Percentiles rank a stretch among this genome's conserved stretches.
Conservation (phyloP, 305 asterid genomes). For the Striga hermonthica region DNA sequence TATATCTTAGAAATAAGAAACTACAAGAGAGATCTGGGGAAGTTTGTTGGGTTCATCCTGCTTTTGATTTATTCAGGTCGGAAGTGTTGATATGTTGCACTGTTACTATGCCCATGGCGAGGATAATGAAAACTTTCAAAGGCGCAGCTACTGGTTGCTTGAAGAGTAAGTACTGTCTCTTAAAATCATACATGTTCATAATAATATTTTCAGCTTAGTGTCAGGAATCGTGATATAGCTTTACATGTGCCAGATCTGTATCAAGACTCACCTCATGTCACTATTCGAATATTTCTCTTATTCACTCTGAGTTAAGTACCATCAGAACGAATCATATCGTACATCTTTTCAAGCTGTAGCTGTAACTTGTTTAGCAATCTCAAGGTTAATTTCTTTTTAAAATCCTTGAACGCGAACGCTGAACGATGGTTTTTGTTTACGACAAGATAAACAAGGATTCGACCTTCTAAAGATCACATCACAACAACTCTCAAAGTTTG, state of each 20-base stretch:
- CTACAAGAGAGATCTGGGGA: not conserved
- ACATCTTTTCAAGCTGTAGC: not conserved
- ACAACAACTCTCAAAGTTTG: too few species aligned
- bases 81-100: slow-evolving; percentile 90
- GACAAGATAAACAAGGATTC: too few species aligned
- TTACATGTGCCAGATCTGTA: not conserved
- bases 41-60: slow-evolving; percentile 25
- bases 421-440: too few species aligned
- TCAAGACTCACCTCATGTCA: slow-evolving; percentile 4
- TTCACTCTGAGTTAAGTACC: not conserved
- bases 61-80: slow-evolving; percentile 59
- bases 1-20: too few species aligned
- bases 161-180: slow-evolving; percentile 64
- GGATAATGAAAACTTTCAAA: slow-evolving; percentile 83
- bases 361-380: too few species aligned
- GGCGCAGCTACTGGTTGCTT: slow-evolving; percentile 99
- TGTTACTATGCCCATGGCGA: slow-evolving; percentile 99
- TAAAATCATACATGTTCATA: not conserved
- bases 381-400: too few species aligned
- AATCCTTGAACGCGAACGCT: too few species aligned
- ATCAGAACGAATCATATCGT: not conserved
- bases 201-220: not conserved
- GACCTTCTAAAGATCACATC: too few species aligned
- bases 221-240: not conserved
- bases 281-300: not conserved